Evolutionary conservation across 179 eudicot species (phyloP).

Genomic region (Beta macrorhiza): DNA sequence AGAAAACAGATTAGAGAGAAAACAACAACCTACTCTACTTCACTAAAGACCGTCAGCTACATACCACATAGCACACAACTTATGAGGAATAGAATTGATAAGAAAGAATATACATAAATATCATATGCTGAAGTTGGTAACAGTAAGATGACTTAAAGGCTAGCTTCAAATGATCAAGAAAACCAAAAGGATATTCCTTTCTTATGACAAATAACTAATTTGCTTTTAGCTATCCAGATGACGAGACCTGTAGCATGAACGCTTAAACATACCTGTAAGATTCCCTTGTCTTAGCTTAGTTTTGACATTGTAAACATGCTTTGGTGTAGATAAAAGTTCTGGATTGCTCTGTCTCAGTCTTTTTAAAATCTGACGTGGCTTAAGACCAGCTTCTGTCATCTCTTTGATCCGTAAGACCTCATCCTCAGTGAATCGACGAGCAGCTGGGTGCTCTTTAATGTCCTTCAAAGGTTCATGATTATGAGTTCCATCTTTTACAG

Average conservation of each 20-base stretch:
- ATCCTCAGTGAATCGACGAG: conserved; percentile 63
- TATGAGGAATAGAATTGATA: background rate
- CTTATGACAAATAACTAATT: background rate
- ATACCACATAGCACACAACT: background rate
- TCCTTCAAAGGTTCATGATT: conserved; percentile 71
- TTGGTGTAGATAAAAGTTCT: conserved; percentile 64
- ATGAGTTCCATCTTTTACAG: conserved; percentile 58
- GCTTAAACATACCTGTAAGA: conserved; percentile 41
- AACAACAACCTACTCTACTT: background rate
- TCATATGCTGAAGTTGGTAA: no score
- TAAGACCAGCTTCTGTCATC: conserved; percentile 77
- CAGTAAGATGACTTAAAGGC: background rate
- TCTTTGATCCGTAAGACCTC: conserved; percentile 60
- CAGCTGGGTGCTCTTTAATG: conserved; percentile 64
- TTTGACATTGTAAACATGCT: conserved; percentile 67
- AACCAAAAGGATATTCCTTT: background rate
- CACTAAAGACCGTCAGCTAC: background rate
- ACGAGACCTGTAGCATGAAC: conserved; percentile 1
- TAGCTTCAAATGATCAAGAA: background rate
- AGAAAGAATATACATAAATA: background rate
- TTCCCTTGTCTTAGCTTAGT: conserved; percentile 67
- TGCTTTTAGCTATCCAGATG: background rate
- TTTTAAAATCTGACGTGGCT: conserved; percentile 72
- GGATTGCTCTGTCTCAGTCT: conserved; percentile 66
- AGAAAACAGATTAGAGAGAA: background rate